A percentile compares a stretch with the other conserved stretches of the same genome.
Evolutionary conservation across 768 basidiomycete genomes (phyloP).

Genomic region (Albatrellus ellisii): DNA sequence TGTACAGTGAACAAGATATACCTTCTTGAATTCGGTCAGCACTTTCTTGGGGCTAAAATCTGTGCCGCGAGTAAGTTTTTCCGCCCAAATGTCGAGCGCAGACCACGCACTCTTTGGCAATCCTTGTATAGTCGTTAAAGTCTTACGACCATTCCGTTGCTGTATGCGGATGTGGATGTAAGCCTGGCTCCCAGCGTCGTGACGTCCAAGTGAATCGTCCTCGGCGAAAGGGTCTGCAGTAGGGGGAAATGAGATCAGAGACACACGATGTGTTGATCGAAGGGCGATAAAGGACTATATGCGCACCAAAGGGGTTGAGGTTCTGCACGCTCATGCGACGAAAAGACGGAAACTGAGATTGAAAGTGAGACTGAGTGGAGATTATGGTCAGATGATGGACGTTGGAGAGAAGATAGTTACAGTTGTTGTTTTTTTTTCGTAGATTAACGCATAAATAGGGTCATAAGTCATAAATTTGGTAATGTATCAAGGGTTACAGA

Average conservation of each 20-base stretch:
- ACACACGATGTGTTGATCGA: no score
- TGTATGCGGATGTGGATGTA: slow-evolving; percentile 97
- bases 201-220: slow-evolving; percentile 59
- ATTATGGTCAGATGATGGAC: slow-evolving; percentile 17
- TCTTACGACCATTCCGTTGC: slow-evolving; percentile 98
- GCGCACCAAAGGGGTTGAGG: slow-evolving; percentile 68
- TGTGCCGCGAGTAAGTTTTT: slow-evolving; percentile 19
- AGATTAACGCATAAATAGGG: no score
- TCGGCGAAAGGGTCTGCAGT: slow-evolving; percentile 84
- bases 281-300: slow-evolving; percentile 11
- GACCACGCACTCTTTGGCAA: slow-evolving; percentile 64
- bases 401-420: slow-evolving; percentile 14
- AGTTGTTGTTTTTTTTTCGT: no score
- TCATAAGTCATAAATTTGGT: no score
- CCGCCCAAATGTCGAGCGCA: slow-evolving; percentile 6
- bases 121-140: slow-evolving; percentile 93
- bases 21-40: slow-evolving; percentile 99
- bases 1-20: slow-evolving; percentile 19
- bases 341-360: slow-evolving; percentile 24
- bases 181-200: no score
- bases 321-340: slow-evolving; percentile 95
- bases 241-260: slow-evolving; percentile 6
- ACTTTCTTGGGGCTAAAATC: slow-evolving; percentile 99
- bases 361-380: slow-evolving; percentile 35
- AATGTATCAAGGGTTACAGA: no score